phyloP scores from a whole-genome alignment of 306 rosid species.

The Dalbergia oliveri region DNA sequence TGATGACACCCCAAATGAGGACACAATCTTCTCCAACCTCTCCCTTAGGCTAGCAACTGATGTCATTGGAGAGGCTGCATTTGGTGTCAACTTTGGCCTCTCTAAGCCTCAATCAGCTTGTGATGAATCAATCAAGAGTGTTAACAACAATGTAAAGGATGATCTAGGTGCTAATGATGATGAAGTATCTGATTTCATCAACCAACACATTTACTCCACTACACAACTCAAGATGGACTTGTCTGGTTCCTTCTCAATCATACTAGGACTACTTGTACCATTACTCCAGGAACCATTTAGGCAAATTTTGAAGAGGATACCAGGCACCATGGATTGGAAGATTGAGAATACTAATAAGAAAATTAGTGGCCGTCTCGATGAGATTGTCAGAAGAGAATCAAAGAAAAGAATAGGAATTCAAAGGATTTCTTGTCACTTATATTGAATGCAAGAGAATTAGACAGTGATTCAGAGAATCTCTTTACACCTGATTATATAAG shows the following conservation, averaged over 20 bases:
- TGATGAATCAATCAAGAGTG: constrained; percentile 51
- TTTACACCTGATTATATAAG: constrained; percentile 76
- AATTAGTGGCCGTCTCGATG: constrained; percentile 69
- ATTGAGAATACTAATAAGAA: constrained; percentile 67
- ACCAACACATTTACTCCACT: constrained; percentile 88
- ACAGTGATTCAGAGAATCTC: constrained; percentile 54
- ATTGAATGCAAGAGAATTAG: constrained; percentile 76
- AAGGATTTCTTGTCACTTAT: constrained; percentile 82
- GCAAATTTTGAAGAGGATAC: constrained; percentile 79
- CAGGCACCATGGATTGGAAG: constrained; percentile 86
- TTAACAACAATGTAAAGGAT: not conserved
- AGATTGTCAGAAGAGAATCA: constrained; percentile 75
- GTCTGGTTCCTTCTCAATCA: constrained; percentile 93
- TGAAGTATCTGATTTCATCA: constrained; percentile 80
- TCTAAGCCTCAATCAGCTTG: constrained; percentile 58
- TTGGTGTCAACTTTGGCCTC: constrained; percentile 90
- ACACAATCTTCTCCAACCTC: constrained; percentile 74
- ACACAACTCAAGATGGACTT: constrained; percentile 93
- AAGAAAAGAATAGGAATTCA: constrained; percentile 55
- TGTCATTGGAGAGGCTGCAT: constrained; percentile 90
- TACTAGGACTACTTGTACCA: constrained; percentile 83
- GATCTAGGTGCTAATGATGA: constrained; percentile 2
- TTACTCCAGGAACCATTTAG: constrained; percentile 86
- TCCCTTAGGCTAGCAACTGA: constrained; percentile 86
- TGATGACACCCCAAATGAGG: constrained; percentile 55